Evolutionary conservation across 345 rosid genomes (phyloP).

Genomic region (Melaleuca quinquenervia): DNA sequence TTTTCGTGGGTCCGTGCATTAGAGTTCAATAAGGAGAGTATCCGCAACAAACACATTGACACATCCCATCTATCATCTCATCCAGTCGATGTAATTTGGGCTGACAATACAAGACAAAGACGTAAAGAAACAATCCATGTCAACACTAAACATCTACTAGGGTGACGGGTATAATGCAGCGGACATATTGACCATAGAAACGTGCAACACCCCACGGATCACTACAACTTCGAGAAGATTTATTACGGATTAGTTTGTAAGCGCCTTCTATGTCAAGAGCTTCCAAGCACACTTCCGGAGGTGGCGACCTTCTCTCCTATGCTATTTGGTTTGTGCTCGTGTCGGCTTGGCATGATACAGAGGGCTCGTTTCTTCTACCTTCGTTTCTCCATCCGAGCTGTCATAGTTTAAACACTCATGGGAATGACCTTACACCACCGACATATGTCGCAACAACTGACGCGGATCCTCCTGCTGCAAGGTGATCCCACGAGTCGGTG

Average conservation of each 20-base stretch:
- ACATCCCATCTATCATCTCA: neutral
- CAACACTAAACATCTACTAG: neutral
- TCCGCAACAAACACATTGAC: neutral
- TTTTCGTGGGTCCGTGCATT: neutral
- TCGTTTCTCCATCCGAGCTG: neutral
- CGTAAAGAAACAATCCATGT: neutral
- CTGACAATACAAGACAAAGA: neutral
- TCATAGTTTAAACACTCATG: conserved; percentile 5
- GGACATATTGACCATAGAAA: neutral
- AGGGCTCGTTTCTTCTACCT: neutral
- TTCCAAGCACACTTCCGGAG: neutral
- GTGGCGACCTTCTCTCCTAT: neutral
- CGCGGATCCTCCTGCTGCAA: conserved; percentile 38
- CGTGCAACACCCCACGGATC: neutral
- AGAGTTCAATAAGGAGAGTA: neutral
- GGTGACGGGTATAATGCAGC: neutral
- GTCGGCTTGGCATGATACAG: neutral
- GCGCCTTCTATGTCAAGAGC: neutral
- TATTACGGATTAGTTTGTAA: neutral
- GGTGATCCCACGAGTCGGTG: conserved; percentile 43
- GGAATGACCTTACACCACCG: conserved; percentile 49
- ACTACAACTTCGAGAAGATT: neutral
- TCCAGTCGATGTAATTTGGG: neutral
- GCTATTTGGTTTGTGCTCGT: neutral
- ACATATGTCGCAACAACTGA: conserved; percentile 57